Evolutionary conservation across 768 basidiomycete species (phyloP).

Genomic region (Collybia sp.): DNA sequence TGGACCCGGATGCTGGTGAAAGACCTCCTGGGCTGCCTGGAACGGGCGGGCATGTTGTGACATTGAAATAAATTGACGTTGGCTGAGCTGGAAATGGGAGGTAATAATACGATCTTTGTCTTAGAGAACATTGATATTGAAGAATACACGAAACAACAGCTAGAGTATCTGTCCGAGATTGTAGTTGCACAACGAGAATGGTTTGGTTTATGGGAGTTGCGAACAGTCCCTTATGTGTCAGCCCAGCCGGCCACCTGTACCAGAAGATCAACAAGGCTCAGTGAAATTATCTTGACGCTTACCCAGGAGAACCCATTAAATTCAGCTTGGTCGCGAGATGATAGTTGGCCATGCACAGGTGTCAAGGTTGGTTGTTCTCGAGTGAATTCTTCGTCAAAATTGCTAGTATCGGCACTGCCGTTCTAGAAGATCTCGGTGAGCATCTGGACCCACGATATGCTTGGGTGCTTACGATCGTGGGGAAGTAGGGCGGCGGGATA

Average conservation of each 20-base stretch:
- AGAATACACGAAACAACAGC: constrained; percentile 27
- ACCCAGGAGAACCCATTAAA: constrained; percentile 99
- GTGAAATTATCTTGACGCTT: neutral
- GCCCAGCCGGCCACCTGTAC: constrained; percentile 53
- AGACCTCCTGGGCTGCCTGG: constrained; percentile 50
- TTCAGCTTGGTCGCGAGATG: constrained; percentile 86
- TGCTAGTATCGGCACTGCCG: constrained; percentile 82
- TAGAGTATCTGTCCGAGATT: constrained; percentile 13
- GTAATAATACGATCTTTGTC: constrained; percentile 11
- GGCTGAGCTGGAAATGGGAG: constrained; percentile 7
- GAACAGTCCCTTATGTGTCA: constrained; percentile 35
- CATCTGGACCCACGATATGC: neutral
- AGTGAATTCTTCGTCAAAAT: constrained; percentile 98
- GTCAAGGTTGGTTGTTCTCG: constrained; percentile 95
- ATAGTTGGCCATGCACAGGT: constrained; percentile 92
- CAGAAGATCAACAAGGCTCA: neutral
- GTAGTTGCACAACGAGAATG: constrained; percentile 17
- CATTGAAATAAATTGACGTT: constrained; percentile 18
- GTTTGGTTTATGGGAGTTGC: constrained; percentile 18
- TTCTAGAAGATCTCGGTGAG: constrained; percentile 39
- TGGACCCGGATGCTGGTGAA: constrained; percentile 29
- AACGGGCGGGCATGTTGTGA: constrained; percentile 65
- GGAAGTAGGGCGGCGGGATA: constrained; percentile 96
- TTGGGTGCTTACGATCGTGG: constrained; percentile 72
- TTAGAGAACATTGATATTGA: constrained; percentile 28